phyloP scores from a whole-genome alignment of 2,329 filamentous ascomycete genomes.

The Cryphonectria radicalis region DNA sequence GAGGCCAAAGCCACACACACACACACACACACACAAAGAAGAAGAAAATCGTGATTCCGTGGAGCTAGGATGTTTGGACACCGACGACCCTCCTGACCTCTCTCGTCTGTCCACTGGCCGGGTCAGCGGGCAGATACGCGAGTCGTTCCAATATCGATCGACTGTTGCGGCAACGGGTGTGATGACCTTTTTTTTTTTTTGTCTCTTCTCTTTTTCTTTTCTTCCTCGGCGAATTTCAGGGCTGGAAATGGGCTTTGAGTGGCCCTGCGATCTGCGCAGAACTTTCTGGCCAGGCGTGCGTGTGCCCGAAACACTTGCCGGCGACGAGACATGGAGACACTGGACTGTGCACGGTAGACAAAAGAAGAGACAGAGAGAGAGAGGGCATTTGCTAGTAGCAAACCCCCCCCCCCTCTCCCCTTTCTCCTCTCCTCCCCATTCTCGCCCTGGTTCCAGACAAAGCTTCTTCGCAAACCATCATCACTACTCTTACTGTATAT shows the following conservation, averaged over 20 bases:
- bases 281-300: background rate
- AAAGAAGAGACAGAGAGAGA: background rate
- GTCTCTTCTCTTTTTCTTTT: background rate
- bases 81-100: constrained; percentile 1
- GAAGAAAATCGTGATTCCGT: background rate
- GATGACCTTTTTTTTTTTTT: no score
- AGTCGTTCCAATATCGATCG: background rate
- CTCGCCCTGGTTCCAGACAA: background rate
- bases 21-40: no score
- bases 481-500: background rate
- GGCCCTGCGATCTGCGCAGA: background rate
- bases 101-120: background rate
- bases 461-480: constrained; percentile 14
- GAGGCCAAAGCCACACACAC: background rate
- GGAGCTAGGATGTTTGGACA: constrained; percentile 4
- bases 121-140: background rate
- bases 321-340: background rate
- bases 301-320: background rate
- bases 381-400: no score
- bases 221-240: background rate
- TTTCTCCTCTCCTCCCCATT: background rate
- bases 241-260: background rate
- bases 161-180: background rate
- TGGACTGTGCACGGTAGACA: background rate
- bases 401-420: no score